A percentile compares a stretch with the other conserved stretches of the same genome.
Conservation (phyloP, 2,329 filamentous ascomycete genomes). For the Celoporthe dispersa region DNA sequence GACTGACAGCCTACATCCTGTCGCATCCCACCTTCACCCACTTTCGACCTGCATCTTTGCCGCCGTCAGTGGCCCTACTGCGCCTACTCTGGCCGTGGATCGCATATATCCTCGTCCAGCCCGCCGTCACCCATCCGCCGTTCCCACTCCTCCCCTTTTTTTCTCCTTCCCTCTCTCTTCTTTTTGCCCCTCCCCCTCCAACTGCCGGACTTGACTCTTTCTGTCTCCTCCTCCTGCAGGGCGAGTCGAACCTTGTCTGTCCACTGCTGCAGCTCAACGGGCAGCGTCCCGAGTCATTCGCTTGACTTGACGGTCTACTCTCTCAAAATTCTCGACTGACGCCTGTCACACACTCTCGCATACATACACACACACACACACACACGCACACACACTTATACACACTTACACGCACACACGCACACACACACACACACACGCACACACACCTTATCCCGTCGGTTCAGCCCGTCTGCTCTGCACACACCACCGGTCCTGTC, state of each 20-base stretch:
- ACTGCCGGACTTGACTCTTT: constrained; percentile 41
- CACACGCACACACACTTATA: background rate
- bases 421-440: background rate
- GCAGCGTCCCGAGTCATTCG: constrained; percentile 46
- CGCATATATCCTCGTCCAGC: constrained; percentile 39
- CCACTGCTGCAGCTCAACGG: constrained; percentile 38
- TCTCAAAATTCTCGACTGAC: constrained; percentile 22
- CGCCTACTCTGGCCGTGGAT: constrained; percentile 27
- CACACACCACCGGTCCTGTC: background rate
- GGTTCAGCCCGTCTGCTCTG: constrained; percentile 22
- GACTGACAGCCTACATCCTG: constrained; percentile 20
- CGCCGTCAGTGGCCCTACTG: constrained; percentile 30
- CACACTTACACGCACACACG: no score
- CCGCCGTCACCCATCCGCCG: constrained; percentile 33
- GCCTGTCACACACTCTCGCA: constrained; percentile 29
- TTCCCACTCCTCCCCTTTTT: constrained; percentile 19
- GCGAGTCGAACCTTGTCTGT: constrained; percentile 41
- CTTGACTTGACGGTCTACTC: constrained; percentile 44
- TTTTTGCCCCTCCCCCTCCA: constrained; percentile 39
- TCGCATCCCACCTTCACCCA: constrained; percentile 17
- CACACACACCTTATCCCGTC: constrained; percentile 9
- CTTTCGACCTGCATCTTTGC: constrained; percentile 29
- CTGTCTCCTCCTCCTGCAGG: constrained; percentile 36
- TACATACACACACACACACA: background rate
- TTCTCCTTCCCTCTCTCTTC: constrained; percentile 27